Base-by-base conservation (phyloP, 1,139 yeast genomes). In the Pichia sp. region DNA sequence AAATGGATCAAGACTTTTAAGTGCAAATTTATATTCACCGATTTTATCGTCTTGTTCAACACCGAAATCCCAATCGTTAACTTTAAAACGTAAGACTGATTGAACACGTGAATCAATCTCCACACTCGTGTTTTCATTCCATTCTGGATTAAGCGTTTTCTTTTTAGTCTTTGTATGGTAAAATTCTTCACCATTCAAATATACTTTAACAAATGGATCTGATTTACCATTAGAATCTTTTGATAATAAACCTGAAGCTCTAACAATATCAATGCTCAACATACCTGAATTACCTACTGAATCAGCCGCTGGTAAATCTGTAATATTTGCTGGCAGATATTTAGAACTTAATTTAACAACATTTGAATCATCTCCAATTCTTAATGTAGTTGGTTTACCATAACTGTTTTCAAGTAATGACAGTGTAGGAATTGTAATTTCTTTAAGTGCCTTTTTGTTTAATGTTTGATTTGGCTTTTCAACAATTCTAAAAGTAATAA, bases 41-140 rank as follows among this genome's bases (percentile, higher is more conserved):
- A 92, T 71, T 50, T 74, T 70, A 63, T 92, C 97, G 63, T 92
- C 94, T 51, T 76, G 78, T 51, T 81, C 87, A 28, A 85, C 80
- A 51, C 96, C 96, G 54, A 90, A 78, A 65, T 92, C 98, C 96
- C 97, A 90, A 62, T 92, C 98, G 57, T 63, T 73, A 30, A 86
- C 78, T 46, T 72, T 76, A 41, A 86, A 70, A 48, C 68, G 68
- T 47, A 90, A 64, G 4, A 65, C 63, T 11, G 87, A 77, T 59
- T 79, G 80, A 46, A 74, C 77, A 58, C 86, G 76, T 61, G 84
- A 76, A 34, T 68, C 61, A 25, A 84, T 76, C 26, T 71, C 70
- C 30, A 80, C 68, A 23, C 74, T 68, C 2, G 71, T 65, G 0
- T 67, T 61, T 47, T 63, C 66, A 61, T 90, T 82, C 92, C 94